Conservation (phyloP, 805 yeast species). For the Kodamaea fukazawae region DNA sequence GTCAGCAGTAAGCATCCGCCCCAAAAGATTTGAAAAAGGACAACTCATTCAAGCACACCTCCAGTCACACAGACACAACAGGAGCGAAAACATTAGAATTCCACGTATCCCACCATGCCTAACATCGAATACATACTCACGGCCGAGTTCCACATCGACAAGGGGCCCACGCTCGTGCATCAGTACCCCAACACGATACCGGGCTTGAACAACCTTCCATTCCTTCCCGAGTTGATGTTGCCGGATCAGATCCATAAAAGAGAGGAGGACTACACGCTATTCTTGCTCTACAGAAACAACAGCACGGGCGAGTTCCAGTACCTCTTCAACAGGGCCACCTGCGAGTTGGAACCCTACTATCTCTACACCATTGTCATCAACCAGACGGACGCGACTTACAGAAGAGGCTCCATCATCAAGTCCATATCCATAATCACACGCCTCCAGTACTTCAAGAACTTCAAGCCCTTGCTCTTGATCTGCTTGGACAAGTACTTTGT, state of each 20-base stretch:
- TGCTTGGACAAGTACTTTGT: conserved; percentile 49
- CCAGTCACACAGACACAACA: no score
- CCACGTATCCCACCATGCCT: conserved; percentile 8
- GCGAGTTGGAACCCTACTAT: conserved; percentile 46
- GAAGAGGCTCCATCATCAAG: conserved; percentile 60
- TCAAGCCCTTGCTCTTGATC: conserved; percentile 56
- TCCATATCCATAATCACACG: conserved; percentile 59
- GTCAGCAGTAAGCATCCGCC: no score
- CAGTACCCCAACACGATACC: conserved; percentile 53
- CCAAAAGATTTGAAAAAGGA: no score
- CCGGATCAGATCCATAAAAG: conserved; percentile 60
- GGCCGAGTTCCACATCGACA: conserved; percentile 76
- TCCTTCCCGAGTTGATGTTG: conserved; percentile 55
- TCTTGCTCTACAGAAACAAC: conserved; percentile 48
- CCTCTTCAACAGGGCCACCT: conserved; percentile 25
- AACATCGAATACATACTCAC: conserved; percentile 59
- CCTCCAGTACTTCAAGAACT: conserved; percentile 50
- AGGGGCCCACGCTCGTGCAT: conserved; percentile 64
- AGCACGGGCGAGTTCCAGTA: conserved; percentile 40
- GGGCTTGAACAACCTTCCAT: conserved; percentile 33
- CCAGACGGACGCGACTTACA: conserved; percentile 41
- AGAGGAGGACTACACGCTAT: conserved; percentile 57
- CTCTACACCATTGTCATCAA: conserved; percentile 55
- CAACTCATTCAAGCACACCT: no score
- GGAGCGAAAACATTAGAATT: no score